Evolutionary conservation across 176 grass and related monocot genomes (phyloP).

Genomic region (Carex parvula): DNA sequence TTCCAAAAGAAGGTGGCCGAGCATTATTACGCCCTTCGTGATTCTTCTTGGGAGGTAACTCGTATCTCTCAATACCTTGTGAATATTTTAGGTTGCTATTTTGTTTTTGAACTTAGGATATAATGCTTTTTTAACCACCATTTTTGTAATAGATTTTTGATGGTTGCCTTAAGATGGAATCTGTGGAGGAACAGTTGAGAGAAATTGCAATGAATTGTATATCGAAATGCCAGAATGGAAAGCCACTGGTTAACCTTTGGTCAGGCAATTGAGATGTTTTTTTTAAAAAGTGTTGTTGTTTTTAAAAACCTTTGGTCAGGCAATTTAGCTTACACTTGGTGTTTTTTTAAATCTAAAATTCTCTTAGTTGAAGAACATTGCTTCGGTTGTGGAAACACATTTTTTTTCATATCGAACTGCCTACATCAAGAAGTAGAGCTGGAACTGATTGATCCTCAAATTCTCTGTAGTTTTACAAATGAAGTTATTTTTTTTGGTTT

Average conservation of each 20-base stretch:
- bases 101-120: too few species aligned
- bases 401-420: not conserved
- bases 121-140: too few species aligned
- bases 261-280: conserved; percentile 24
- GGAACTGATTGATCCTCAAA: too few species aligned
- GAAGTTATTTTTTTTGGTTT: too few species aligned
- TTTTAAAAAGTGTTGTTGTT: too few species aligned
- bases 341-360: not conserved
- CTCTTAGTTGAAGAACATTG: not conserved
- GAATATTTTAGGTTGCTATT: not conserved
- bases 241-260: conserved; percentile 49
- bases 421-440: too few species aligned
- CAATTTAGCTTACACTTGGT: conserved; percentile 9
- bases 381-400: not conserved
- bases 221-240: conserved; percentile 45
- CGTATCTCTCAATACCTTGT: not conserved
- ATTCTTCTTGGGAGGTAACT: conserved; percentile 80
- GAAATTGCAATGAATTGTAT: conserved; percentile 49
- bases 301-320: conserved; percentile 34
- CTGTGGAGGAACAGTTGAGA: conserved; percentile 56
- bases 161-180: conserved; percentile 62
- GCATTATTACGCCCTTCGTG: conserved; percentile 60
- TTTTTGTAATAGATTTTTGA: conserved; percentile 48
- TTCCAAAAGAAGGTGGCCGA: conserved; percentile 83
- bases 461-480: too few species aligned